phyloP scores from a whole-genome alignment of 306 rosid species.

The Cucurbita maxima region DNA sequence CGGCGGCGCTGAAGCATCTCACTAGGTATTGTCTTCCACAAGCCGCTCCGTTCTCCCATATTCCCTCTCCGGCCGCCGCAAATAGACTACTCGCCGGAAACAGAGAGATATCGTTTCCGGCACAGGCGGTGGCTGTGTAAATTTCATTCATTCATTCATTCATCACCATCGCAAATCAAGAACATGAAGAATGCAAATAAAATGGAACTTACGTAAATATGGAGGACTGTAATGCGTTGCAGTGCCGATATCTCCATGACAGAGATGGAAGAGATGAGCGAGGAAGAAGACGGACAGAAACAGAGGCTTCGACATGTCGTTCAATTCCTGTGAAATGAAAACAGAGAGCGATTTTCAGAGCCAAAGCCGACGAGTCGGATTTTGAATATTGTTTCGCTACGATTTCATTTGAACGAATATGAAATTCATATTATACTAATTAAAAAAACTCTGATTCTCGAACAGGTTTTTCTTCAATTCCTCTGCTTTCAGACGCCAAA shows the following conservation, averaged over 20 bases:
- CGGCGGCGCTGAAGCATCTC: slow-evolving; percentile 49
- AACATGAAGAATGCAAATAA: background rate
- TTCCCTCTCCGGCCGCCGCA: slow-evolving; percentile 64
- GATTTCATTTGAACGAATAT: background rate
- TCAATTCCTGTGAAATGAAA: background rate
- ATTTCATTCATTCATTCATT: background rate
- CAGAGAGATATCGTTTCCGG: slow-evolving; percentile 20
- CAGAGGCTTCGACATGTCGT: slow-evolving; percentile 11
- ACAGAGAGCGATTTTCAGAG: background rate
- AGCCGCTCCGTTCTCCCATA: slow-evolving; percentile 90
- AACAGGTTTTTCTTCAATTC: background rate
- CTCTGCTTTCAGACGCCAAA: background rate
- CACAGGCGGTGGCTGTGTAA: slow-evolving; percentile 43
- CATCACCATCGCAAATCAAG: background rate
- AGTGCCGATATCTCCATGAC: slow-evolving; percentile 43
- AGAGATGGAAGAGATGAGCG: slow-evolving; percentile 11
- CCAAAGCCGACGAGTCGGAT: background rate
- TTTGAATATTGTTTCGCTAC: background rate
- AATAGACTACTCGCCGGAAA: slow-evolving; percentile 52
- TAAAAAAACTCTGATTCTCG: background rate
- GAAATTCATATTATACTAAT: background rate
- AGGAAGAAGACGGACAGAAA: slow-evolving; percentile 13
- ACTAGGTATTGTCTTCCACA: slow-evolving; percentile 62
- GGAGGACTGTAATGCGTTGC: slow-evolving; percentile 44
- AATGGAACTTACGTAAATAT: slow-evolving; percentile 33